Conservation (phyloP, 139 green algal genomes). For the Chloropicon primus region DNA sequence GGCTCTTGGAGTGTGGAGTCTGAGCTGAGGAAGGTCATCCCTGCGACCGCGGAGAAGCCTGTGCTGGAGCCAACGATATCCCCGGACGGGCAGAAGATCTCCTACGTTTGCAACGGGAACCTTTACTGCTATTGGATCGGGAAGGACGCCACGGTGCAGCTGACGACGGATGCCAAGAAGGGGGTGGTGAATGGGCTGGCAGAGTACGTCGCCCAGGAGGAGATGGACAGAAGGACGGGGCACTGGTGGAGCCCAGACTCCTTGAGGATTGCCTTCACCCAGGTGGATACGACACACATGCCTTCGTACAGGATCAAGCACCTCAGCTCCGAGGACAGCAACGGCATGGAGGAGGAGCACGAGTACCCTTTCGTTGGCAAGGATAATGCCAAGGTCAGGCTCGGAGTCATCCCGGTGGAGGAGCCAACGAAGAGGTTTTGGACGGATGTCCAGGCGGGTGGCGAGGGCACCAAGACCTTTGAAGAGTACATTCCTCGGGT, state of each 20-base stretch:
- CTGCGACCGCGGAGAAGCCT: not conserved
- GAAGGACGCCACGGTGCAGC: not conserved
- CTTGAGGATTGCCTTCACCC: constrained; percentile 16
- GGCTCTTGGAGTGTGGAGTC: not conserved
- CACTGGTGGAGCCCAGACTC: constrained; percentile 29
- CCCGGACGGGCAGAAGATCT: constrained; percentile 20
- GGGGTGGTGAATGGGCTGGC: constrained; percentile 25
- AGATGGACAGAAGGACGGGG: constrained; percentile 27
- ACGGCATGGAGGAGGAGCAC: constrained; percentile 24
- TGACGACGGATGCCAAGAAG: constrained; percentile 11
- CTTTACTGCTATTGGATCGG: constrained; percentile 3
- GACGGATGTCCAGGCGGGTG: not conserved
- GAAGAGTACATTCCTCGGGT: constrained; percentile 31
- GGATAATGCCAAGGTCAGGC: constrained; percentile 20
- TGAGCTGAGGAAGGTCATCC: constrained; percentile 16
- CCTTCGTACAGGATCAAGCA: constrained; percentile 23
- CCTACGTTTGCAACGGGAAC: constrained; percentile 26
- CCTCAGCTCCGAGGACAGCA: constrained; percentile 7
- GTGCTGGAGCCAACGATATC: constrained; percentile 28
- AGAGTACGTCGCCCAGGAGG: constrained; percentile 34
- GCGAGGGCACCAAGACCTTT: constrained; percentile 3
- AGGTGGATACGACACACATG: constrained; percentile 17
- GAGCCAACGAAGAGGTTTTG: not conserved
- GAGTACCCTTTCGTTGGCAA: constrained; percentile 28
- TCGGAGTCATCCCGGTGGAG: constrained; percentile 17